Conservation (phyloP, 2,329 filamentous ascomycete species). For the Pezizomycotina sp. region DNA sequence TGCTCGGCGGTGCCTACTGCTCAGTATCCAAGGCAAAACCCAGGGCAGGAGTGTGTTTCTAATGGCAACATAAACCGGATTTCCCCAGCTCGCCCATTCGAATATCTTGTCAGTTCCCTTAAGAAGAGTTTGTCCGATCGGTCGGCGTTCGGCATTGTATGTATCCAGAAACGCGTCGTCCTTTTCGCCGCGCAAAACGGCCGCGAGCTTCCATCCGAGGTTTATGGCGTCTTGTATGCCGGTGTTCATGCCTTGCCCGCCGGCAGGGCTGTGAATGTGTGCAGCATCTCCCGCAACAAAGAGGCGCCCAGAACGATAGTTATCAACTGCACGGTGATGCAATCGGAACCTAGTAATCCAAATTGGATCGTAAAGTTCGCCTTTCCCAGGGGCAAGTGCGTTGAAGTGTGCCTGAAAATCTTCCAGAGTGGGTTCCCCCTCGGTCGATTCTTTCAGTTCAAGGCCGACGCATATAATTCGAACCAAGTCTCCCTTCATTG, state of each 20-base stretch:
- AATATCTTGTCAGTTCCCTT: slow-evolving; percentile 13
- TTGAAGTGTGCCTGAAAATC: slow-evolving; percentile 25
- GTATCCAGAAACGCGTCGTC: slow-evolving; percentile 19
- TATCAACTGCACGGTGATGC: slow-evolving; percentile 54
- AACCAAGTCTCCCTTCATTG: slow-evolving; percentile 21
- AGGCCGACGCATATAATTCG: slow-evolving; percentile 26
- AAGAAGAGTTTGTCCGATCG: slow-evolving; percentile 10
- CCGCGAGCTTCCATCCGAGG: slow-evolving; percentile 38
- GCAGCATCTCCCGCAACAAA: slow-evolving; percentile 66
- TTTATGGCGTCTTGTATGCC: slow-evolving; percentile 52
- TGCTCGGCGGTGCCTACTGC: slow-evolving; percentile 20
- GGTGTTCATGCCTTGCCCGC: slow-evolving; percentile 66
- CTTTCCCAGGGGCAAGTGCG: slow-evolving; percentile 21
- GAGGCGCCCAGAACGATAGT: slow-evolving; percentile 51
- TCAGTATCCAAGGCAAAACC: slow-evolving; percentile 29
- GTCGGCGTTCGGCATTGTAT: slow-evolving; percentile 21
- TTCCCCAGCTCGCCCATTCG: slow-evolving; percentile 5
- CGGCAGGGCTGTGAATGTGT: slow-evolving; percentile 63
- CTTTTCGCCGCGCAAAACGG: slow-evolving; percentile 26
- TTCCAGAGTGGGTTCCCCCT: slow-evolving; percentile 26
- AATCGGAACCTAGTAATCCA: slow-evolving; percentile 46
- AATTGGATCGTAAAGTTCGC: slow-evolving; percentile 26
- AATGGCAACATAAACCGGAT: no score
- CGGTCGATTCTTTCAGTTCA: slow-evolving; percentile 18
- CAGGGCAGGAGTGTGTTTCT: slow-evolving; percentile 31